These are phyloP conservation scores for Fusarium sp. DNA, from an alignment of 2,329 filamentous ascomycete genomes.

Conservation along the genomic window DNA sequence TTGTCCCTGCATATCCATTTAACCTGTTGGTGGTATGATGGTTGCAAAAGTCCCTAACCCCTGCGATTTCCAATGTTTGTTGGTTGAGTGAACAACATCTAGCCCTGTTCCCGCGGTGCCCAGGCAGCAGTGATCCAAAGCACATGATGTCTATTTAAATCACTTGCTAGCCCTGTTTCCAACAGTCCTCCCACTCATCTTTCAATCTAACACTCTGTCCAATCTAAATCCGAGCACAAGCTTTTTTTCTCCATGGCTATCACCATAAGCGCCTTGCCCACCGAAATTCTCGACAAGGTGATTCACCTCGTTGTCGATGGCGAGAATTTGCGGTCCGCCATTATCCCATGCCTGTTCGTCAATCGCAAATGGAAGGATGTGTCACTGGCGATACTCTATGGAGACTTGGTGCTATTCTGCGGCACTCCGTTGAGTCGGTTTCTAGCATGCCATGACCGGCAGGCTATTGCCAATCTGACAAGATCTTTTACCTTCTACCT, in stretches of 20 bases:
- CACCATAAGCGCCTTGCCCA: background rate
- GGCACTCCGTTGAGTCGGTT: background rate
- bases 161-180: too few species aligned
- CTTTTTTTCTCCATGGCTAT: background rate
- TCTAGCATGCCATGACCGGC: background rate
- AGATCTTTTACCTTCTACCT: background rate
- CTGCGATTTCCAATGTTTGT: too few species aligned
- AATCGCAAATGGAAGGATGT: background rate
- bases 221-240: too few species aligned
- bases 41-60: too few species aligned
- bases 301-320: background rate
- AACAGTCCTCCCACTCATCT: too few species aligned
- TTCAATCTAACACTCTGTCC: too few species aligned
- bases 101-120: too few species aligned
- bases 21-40: too few species aligned
- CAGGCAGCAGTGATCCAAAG: too few species aligned
- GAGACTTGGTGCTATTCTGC: background rate
- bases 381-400: background rate
- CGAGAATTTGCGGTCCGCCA: fast-evolving
- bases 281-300: background rate
- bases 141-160: too few species aligned
- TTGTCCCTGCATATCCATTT: too few species aligned
- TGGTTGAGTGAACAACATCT: too few species aligned
- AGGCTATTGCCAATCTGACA: background rate
- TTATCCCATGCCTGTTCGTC: background rate